Conservation (phyloP, 305 asterid species). For the Coffea humblotiana region DNA sequence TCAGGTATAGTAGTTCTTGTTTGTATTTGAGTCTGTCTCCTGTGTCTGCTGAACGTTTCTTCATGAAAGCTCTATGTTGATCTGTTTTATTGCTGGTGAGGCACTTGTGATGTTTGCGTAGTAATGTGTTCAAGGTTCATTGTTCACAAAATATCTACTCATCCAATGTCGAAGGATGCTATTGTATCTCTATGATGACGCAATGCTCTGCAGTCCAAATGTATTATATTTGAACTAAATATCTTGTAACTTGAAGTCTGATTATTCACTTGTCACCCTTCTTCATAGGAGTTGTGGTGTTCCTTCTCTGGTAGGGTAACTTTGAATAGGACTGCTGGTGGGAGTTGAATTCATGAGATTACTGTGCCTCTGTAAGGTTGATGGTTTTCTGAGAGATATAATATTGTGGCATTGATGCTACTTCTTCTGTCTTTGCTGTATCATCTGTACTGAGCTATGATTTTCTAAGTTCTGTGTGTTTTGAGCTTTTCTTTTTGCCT, state of each 20-base stretch:
- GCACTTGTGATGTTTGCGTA: background rate
- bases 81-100: background rate
- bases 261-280: background rate
- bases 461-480: background rate
- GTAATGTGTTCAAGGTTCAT: background rate
- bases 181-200: background rate
- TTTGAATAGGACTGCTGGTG: background rate
- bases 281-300: background rate
- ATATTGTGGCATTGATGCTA: background rate
- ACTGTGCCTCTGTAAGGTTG: background rate
- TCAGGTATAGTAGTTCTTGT: slow-evolving; percentile 39
- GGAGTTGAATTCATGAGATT: background rate
- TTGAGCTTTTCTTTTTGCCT: background rate
- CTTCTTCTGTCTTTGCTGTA: background rate
- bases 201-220: background rate
- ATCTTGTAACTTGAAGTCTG: background rate
- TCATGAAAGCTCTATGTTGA: background rate
- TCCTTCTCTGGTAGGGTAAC: background rate
- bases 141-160: background rate
- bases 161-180: background rate
- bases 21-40: background rate
- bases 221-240: background rate
- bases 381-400: background rate
- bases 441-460: background rate
- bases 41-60: background rate